A percentile compares a stretch with the other conserved stretches of the same genome.
Conservation (phyloP, 2,329 filamentous ascomycete genomes). For the Didymellaceae sp. region DNA sequence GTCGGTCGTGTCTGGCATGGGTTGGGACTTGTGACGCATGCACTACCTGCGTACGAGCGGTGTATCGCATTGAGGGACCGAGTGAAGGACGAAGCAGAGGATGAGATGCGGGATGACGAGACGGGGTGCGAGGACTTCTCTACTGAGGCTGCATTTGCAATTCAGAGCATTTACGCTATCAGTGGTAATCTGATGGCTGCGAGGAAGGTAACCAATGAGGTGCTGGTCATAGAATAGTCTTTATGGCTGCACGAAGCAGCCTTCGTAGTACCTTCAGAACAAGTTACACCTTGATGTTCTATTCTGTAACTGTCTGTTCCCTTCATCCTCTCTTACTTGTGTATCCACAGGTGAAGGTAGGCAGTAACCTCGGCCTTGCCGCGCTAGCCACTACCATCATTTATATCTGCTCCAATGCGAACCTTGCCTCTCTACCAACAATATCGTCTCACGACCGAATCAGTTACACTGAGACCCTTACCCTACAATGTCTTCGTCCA, state of each 20-base stretch:
- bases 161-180: constrained; percentile 71
- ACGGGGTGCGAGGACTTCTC: constrained; percentile 64
- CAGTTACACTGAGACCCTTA: too few species aligned
- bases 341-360: too few species aligned
- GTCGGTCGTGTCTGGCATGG: constrained; percentile 77
- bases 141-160: constrained; percentile 75
- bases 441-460: too few species aligned
- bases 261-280: too few species aligned
- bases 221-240: constrained; percentile 51
- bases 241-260: neutral
- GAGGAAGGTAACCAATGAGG: constrained; percentile 65
- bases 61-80: constrained; percentile 59
- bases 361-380: too few species aligned
- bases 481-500: too few species aligned
- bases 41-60: constrained; percentile 72
- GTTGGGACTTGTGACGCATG: constrained; percentile 74
- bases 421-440: too few species aligned
- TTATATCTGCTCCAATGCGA: too few species aligned
- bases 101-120: constrained; percentile 36
- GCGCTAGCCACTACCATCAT: too few species aligned
- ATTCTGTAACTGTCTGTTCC: too few species aligned
- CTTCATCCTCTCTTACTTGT: too few species aligned
- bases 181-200: constrained; percentile 69
- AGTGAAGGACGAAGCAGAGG: constrained; percentile 40
- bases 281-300: too few species aligned